A percentile compares a stretch with the other conserved stretches of the same genome.
Conservation (phyloP, 352 stramenopile genomes). For the Globisporangium mamillatum region DNA sequence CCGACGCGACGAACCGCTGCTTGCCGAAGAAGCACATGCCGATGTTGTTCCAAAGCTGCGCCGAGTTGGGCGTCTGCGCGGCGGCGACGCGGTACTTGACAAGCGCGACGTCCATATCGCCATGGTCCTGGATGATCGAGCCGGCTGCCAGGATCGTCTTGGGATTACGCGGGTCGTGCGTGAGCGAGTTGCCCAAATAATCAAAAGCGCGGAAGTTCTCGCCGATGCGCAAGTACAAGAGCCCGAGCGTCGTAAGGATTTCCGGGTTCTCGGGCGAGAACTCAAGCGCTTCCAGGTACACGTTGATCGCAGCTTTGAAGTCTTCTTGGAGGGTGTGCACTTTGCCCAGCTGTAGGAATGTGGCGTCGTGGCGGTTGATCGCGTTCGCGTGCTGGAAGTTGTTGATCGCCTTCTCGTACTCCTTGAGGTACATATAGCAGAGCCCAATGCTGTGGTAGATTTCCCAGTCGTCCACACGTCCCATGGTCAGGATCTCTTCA, state of each 20-base stretch:
- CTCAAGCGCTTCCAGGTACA: slow-evolving; percentile 91
- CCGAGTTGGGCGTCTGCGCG: slow-evolving; percentile 89
- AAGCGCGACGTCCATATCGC: slow-evolving; percentile 92
- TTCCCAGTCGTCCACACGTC: slow-evolving; percentile 88
- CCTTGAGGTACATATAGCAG: slow-evolving; percentile 91
- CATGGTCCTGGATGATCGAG: slow-evolving; percentile 93
- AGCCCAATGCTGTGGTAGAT: slow-evolving; percentile 92
- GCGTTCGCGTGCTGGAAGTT: slow-evolving; percentile 90
- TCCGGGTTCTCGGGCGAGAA: slow-evolving; percentile 92
- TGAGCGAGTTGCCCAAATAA: slow-evolving; percentile 92
- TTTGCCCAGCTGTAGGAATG: slow-evolving; percentile 91
- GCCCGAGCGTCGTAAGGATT: slow-evolving; percentile 88
- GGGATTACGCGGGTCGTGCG: slow-evolving; percentile 87
- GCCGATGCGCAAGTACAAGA: slow-evolving; percentile 88
- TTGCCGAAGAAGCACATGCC: slow-evolving; percentile 96
- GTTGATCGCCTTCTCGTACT: slow-evolving; percentile 87
- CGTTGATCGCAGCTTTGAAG: slow-evolving; percentile 82
- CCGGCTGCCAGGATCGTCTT: slow-evolving; percentile 92
- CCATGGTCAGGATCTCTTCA: slow-evolving; percentile 85
- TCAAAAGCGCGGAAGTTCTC: slow-evolving; percentile 93
- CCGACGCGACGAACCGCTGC: slow-evolving; percentile 77
- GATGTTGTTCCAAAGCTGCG: slow-evolving; percentile 95
- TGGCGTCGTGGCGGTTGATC: slow-evolving; percentile 90
- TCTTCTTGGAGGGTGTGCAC: slow-evolving; percentile 83
- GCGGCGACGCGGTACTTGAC: slow-evolving; percentile 94